These are phyloP conservation scores for Halenospora varia DNA, from an alignment of 495 filamentous ascomycete genomes.

Conservation along the genomic window DNA sequence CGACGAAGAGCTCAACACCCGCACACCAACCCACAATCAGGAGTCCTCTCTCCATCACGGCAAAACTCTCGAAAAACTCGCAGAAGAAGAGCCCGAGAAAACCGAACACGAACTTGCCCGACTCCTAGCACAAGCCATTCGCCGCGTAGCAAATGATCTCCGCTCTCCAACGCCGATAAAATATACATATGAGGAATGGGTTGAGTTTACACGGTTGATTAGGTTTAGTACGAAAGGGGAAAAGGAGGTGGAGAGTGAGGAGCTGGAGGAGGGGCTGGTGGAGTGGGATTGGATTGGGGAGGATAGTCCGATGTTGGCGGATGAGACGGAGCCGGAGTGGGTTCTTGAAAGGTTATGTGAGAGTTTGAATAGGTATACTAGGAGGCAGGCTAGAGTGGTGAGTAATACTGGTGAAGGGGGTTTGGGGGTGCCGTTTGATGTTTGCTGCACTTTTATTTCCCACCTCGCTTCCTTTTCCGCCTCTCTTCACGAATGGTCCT, in stretches of 20 bases:
- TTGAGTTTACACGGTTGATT: conserved; percentile 51
- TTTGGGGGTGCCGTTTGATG: no score
- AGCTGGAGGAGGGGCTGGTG: conserved; percentile 29
- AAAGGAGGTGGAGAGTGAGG: conserved; percentile 41
- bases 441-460: no score
- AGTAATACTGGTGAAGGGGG: no score
- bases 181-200: conserved; percentile 73
- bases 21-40: no score
- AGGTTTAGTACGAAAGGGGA: conserved; percentile 25
- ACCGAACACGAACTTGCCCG: conserved; percentile 53
- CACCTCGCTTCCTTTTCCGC: no score
- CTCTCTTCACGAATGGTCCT: no score
- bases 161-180: conserved; percentile 43
- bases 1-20: no score
- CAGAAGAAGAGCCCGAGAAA: conserved; percentile 37
- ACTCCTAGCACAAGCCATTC: conserved; percentile 53
- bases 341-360: conserved; percentile 56
- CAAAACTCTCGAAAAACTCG: conserved; percentile 42
- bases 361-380: conserved; percentile 41
- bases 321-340: conserved; percentile 52
- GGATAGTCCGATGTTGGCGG: conserved; percentile 61
- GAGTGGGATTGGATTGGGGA: conserved; percentile 73
- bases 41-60: conserved; percentile 3
- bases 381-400: conserved; percentile 27
- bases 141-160: conserved; percentile 58